Conservation (phyloP, 1,284 basidiomycete species). For the Schizopora paradoxa region DNA sequence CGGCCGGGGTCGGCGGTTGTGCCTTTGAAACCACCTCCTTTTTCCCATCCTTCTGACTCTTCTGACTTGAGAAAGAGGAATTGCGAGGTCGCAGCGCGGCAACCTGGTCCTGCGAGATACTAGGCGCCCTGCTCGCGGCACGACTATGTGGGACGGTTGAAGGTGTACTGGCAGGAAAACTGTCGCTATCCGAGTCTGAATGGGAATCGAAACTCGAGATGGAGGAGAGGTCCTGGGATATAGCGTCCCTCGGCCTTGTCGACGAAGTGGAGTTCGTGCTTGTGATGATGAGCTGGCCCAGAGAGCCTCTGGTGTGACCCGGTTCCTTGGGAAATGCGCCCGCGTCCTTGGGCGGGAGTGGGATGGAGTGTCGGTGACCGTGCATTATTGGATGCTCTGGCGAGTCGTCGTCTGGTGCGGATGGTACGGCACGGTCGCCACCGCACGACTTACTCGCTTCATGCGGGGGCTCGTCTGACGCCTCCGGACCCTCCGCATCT, state of each 20-base stretch:
- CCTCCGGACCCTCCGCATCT: slow-evolving; percentile 52
- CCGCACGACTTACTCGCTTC: slow-evolving; percentile 19
- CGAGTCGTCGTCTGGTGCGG: slow-evolving; percentile 23
- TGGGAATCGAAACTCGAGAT: slow-evolving; percentile 36
- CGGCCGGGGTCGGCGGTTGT: slow-evolving; percentile 24
- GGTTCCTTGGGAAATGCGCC: slow-evolving; percentile 49
- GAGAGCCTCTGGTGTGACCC: slow-evolving; percentile 44
- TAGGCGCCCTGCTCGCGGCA: slow-evolving; percentile 45
- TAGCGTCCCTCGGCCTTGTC: slow-evolving; percentile 34
- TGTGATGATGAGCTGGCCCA: slow-evolving; percentile 37
- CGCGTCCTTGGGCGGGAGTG: slow-evolving; percentile 52
- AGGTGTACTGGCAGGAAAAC: slow-evolving; percentile 45
- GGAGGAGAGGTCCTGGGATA: too few species aligned
- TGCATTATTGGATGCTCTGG: slow-evolving; percentile 18
- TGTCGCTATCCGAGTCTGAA: slow-evolving; percentile 53
- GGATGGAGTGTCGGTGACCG: slow-evolving; percentile 29
- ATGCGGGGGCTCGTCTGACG: slow-evolving; percentile 55
- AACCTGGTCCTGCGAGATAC: slow-evolving; percentile 47
- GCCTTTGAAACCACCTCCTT: not conserved
- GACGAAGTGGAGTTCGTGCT: slow-evolving; percentile 26
- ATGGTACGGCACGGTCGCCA: slow-evolving; percentile 14
- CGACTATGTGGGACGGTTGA: slow-evolving; percentile 52
- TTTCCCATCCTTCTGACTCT: slow-evolving; percentile 8
- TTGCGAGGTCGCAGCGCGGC: slow-evolving; percentile 37
- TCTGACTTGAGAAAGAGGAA: slow-evolving; percentile 15